Evolutionary conservation across 1,284 basidiomycete species (phyloP).

Genomic region (Pterulicium gracile): DNA sequence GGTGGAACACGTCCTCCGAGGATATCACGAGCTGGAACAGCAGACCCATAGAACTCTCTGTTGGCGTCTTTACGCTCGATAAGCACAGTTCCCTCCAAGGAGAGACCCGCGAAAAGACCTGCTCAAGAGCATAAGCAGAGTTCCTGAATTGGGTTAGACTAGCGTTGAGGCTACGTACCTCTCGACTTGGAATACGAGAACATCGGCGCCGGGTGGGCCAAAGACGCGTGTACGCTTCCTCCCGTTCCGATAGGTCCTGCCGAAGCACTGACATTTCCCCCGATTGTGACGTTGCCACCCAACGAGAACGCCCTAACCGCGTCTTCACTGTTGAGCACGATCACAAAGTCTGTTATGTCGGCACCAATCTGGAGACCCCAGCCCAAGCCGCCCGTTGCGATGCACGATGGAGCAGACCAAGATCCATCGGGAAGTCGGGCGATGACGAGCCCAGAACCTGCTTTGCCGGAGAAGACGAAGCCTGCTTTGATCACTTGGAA

Average conservation of each 20-base stretch:
- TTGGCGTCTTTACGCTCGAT: slow-evolving; percentile 95
- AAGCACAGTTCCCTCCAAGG: slow-evolving; percentile 89
- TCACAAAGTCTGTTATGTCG: slow-evolving; percentile 80
- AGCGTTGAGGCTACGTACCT: slow-evolving; percentile 36
- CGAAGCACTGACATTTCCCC: slow-evolving; percentile 75
- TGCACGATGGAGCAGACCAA: slow-evolving; percentile 96
- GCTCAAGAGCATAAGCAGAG: slow-evolving; percentile 7
- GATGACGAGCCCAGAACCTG: slow-evolving; percentile 90
- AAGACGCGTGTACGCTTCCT: slow-evolving; percentile 77
- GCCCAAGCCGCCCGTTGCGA: slow-evolving; percentile 93
- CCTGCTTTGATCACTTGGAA: slow-evolving; percentile 94
- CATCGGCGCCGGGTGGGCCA: slow-evolving; percentile 93
- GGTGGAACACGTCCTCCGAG: slow-evolving; percentile 89
- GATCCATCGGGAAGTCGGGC: slow-evolving; percentile 92
- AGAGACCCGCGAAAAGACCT: slow-evolving; percentile 94
- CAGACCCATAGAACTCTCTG: slow-evolving; percentile 90
- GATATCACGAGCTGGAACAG: slow-evolving; percentile 84
- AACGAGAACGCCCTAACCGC: slow-evolving; percentile 92
- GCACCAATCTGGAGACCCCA: slow-evolving; percentile 96
- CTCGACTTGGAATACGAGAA: slow-evolving; percentile 96
- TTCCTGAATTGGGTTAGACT: slow-evolving; percentile 4
- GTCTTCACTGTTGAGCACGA: slow-evolving; percentile 95
- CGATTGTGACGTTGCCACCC: slow-evolving; percentile 94
- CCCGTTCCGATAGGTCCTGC: slow-evolving; percentile 95
- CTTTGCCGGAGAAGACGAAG: slow-evolving; percentile 94